Evolutionary conservation across 352 stramenopile genomes (phyloP), one percentile per base, ranked within the genome.

Genomic region (Globisporangium cederbergense): DNA sequence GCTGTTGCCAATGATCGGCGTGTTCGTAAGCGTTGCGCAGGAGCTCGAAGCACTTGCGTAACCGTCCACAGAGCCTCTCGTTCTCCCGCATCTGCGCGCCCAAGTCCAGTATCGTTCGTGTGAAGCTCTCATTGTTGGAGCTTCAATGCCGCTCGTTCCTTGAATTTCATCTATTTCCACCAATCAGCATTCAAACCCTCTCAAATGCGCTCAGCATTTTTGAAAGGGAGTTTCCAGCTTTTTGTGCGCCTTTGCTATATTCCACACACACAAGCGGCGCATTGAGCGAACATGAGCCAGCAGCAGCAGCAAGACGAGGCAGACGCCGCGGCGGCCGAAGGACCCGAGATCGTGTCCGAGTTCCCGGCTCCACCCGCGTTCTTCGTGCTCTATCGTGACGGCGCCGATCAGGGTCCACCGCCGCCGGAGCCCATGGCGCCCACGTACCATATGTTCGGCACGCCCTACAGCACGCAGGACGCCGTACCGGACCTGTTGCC

Each of bases 401-500:
- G 83, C 13, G 60, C 60, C 8, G 75, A 77, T 43, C 65, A 57
- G 47, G 83, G 83, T 0, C 86, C 86, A 22, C 54, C 75, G 43
- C 86, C 86, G 32, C 86, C 86, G 0, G 68, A 82, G 65, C 80
- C 83, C 46, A 89, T 95, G 75, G 77, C 76, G 50, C 86, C 86
- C 47, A 89, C 78, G 62, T 95, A 95, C 57, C 83, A 95, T 78
- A 91, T 91, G 77, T 95, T 95, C 61, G 86, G 86, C 45, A 89
- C 82, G 51, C 83, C 86, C 6, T 95, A 86, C 73, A 91, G 81
- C 70, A 95, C 86, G 52, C 71, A 90, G 73, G 86, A 95, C 75
- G 75, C 75, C 10, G 83, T 93, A 58, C 86, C 86, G 0, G 83
- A 95, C 52, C 74, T 95, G 61, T 72, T 95, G 20, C 77, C 75